Evolutionary conservation across 441 rosid species (phyloP).

Genomic region (Pelargonium hybrid): DNA sequence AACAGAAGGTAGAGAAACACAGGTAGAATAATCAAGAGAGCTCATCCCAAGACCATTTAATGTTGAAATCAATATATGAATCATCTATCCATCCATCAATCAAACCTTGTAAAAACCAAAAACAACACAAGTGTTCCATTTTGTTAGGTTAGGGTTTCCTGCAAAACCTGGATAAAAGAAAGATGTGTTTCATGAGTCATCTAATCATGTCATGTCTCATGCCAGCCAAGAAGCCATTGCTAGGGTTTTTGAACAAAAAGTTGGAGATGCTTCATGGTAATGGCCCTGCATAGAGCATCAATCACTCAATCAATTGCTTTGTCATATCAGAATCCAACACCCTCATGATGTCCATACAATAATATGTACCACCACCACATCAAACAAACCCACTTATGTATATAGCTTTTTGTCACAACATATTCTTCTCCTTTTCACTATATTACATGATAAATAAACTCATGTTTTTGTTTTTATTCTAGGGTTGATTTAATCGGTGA

Average conservation of each 20-base stretch:
- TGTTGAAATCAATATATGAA: not conserved
- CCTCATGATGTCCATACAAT: not conserved
- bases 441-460: too few relatives aligned
- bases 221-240: too few relatives aligned
- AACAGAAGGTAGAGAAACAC: not conserved
- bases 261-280: conserved; percentile 9
- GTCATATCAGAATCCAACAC: conserved; percentile 12
- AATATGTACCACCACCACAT: not conserved
- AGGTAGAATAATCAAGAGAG: not conserved
- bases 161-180: not conserved
- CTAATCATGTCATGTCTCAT: not conserved
- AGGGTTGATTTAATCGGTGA: too few relatives aligned
- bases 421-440: too few relatives aligned
- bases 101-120: not conserved
- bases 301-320: not conserved
- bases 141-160: not conserved
- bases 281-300: conserved; percentile 4
- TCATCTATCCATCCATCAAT: not conserved
- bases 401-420: too few relatives aligned
- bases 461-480: too few relatives aligned
- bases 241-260: not conserved
- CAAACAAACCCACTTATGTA: too few relatives aligned
- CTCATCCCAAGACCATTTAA: not conserved
- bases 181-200: not conserved
- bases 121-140: too few relatives aligned